Base-by-base conservation (phyloP, 2,329 filamentous ascomycete genomes). In the Didymellaceae sp. region DNA sequence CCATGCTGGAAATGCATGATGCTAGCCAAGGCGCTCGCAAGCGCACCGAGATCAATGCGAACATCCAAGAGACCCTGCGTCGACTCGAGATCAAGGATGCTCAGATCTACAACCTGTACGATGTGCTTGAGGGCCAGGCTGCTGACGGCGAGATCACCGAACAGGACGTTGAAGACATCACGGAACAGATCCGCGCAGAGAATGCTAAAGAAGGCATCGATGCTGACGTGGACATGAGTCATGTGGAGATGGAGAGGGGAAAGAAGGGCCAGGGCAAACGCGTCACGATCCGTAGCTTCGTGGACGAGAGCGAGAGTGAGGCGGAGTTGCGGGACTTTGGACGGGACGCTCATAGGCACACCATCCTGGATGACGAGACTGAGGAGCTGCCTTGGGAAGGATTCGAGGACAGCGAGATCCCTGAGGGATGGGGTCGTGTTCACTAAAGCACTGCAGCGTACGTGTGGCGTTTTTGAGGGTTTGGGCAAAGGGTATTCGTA, bases 31-130 rank as follows among this genome's bases (percentile, higher is more conserved):
- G 84, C 46, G 85, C 84, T 57, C 82, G 84, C 25, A 83, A 86
- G 61, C 83, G 89, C 53, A 82, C 85, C 54, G 74, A 76, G 4
- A 72, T 91, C 45, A 81, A 83, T 21, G 78, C 77, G 21, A 82
- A 81, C 47, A 86, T 93, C 26, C 80, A 85, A 54, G 77, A 76
- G 17, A 66, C 91, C 16, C 76, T 88, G 32, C 80, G 80, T 54
- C 80, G 82, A 43, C 82, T 91, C 18, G 87, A 91, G 63, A 80
- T 82, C 64, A 91, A 92, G 73, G 85, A 86, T 20, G 87, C 89
- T 54, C 88, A 92, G 71, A 86, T 96, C 32, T 95, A 96, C 74
- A 82, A 84, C 32, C 78, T 96, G 11, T 90, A 92, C 62, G 91
- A 96, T 69, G 90, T 94, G 1, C 78, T 94, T 0, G 90, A 93